Evolutionary conservation across 345 rosid genomes (phyloP), one percentile per base, ranked within the genome.

Genomic region (Citrus glauca): DNA sequence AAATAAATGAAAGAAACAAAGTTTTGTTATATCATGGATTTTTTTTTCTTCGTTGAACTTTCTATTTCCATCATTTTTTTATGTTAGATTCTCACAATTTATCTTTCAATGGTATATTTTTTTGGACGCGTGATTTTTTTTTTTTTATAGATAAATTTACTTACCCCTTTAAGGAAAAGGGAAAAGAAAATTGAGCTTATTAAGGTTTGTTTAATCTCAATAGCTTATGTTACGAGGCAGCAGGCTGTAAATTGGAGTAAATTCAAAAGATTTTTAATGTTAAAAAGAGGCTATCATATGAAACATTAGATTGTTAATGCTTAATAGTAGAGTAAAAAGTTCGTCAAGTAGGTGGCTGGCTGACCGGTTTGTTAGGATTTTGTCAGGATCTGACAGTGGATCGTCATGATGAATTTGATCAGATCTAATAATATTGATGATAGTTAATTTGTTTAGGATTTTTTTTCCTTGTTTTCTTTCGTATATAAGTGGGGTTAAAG

Each of bases 361-460:
- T 68, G 64, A 64, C 63, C 48, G 71, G 56, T 59, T 75, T 69
- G 74, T 56, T 69, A 57, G 82, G 73, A 78, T 76, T 75, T 72
- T 79, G 82, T 75, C 80, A 62, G 67, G 57, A 40, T 9, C 19
- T 71, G 81, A 62, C 76, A 33, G 66, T 48, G 73, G 42, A 73
- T 33, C 3, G 28, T 69, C 8, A 28, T 69, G 24, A 33, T 48
- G 28, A 40, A 56, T 16, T n/a, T 22, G 73, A 73, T 73, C 45
- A 68, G 48, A 17, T 24, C 11, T 71, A 35, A 55, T 32, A 9
- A 30, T 30, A 7, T 71, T 5, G 20, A 30, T 20, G 22, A 30
- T 28, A 5, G 25, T 16, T 48, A 69, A 69, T 48, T 48, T 48
- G 38, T n/a, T 33, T 20, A 11, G 1, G 4, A 3, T 30, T 30